phyloP scores from a whole-genome alignment of 495 filamentous ascomycete genomes.

The Acidomyces sp. region DNA sequence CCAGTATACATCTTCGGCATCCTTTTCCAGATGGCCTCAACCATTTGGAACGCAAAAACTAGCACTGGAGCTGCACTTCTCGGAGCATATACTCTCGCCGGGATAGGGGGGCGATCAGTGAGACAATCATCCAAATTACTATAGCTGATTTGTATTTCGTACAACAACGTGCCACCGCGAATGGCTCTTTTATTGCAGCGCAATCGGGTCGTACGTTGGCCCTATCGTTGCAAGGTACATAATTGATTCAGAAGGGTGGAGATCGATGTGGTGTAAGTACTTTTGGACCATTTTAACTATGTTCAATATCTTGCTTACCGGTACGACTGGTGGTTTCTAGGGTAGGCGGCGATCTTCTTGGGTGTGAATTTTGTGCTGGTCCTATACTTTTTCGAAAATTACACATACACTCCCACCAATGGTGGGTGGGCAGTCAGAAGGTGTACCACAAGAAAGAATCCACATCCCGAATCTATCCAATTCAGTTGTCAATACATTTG shows the following conservation, averaged over 20 bases:
- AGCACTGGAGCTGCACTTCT: constrained; percentile 2
- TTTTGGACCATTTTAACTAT: constrained; percentile 1
- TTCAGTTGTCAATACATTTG: not conserved
- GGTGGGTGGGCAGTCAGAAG: not conserved
- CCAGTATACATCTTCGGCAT: constrained; percentile 40
- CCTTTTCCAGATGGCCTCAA: constrained; percentile 28
- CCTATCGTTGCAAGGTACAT: constrained; percentile 11
- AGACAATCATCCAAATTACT: constrained; percentile 35
- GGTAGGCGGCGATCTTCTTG: constrained; percentile 9
- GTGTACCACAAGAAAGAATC: not conserved
- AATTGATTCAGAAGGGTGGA: constrained; percentile 1
- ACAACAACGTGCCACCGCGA: constrained; percentile 41
- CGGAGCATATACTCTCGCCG: constrained; percentile 6
- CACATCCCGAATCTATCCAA: not conserved
- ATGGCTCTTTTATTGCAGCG: constrained; percentile 31
- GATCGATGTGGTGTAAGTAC: constrained; percentile 10
- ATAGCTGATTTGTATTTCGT: constrained; percentile 47
- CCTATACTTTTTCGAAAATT: constrained; percentile 8
- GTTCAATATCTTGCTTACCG: constrained; percentile 6
- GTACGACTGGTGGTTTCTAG: constrained; percentile 1
- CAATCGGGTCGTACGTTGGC: constrained; percentile 6
- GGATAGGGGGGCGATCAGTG: constrained; percentile 11
- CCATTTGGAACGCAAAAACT: constrained; percentile 16
- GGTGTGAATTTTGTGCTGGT: not conserved
- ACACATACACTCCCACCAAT: constrained; percentile 1